Conservation (phyloP, 495 filamentous ascomycete species). For the Chlorociboria aeruginascens region DNA sequence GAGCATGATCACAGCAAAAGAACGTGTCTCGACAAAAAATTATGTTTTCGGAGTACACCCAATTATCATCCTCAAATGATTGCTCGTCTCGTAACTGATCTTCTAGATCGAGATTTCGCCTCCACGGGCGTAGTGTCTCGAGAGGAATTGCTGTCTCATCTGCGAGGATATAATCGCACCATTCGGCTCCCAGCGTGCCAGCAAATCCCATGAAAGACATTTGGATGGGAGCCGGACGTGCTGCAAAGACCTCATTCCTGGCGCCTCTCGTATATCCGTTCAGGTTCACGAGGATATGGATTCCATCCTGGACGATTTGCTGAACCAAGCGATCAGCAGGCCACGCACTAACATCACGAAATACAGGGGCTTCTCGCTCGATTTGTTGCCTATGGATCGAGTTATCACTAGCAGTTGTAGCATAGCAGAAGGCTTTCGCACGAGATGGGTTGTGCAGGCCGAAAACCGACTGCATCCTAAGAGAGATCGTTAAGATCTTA, state of each 20-base stretch:
- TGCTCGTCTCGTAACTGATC: conserved; percentile 61
- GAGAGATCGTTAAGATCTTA: conserved; percentile 1
- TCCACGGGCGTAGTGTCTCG: conserved; percentile 66
- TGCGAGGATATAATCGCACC: conserved; percentile 96
- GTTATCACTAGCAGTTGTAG: conserved; percentile 86
- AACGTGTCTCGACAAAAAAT: conserved; percentile 93
- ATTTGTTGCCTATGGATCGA: conserved; percentile 91
- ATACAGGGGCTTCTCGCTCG: conserved; percentile 84
- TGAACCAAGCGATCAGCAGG: conserved; percentile 72
- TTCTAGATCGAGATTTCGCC: conserved; percentile 59
- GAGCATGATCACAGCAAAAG: conserved; percentile 96
- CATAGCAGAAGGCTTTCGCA: conserved; percentile 87
- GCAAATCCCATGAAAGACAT: conserved; percentile 99
- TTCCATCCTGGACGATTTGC: conserved; percentile 84
- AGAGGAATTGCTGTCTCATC: conserved; percentile 79
- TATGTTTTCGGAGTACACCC: conserved; percentile 97
- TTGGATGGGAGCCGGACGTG: conserved; percentile 87
- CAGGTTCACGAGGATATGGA: conserved; percentile 93
- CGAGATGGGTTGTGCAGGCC: conserved; percentile 66
- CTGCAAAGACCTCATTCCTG: conserved; percentile 96
- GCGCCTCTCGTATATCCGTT: conserved; percentile 96
- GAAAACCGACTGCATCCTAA: conserved; percentile 93
- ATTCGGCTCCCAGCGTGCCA: conserved; percentile 90
- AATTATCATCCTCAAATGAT: conserved; percentile 51
- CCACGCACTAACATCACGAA: conserved; percentile 83